Base-by-base conservation (phyloP, 805 yeast genomes). In the Metschnikowia chrysomelidarum region DNA sequence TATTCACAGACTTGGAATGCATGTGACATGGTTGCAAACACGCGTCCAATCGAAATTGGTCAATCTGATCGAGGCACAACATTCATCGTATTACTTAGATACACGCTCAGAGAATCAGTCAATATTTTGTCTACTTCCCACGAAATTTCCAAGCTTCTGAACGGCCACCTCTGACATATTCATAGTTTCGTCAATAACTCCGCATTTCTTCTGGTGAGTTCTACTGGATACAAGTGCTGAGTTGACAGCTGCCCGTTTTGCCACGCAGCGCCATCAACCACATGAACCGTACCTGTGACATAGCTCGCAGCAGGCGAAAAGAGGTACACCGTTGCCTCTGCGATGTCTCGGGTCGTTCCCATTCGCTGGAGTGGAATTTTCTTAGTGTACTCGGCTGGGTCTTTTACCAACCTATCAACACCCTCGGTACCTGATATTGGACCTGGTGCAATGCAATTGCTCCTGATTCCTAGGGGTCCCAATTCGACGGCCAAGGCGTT, bases 181-280 rank as follows among this genome's bases (percentile, higher is more conserved):
- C 24, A 46, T 10, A 46, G 46, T 35, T 46, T 48, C 12, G 36
- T 38, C 36, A 41, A 23, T 13, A 35, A 35, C 28, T 36, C 47
- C 27, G 43, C 48, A 41, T 41, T 41, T 20, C 41, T 40, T 38
- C 35, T 44, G 28, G 54, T 36, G 27, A 49, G 32, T 27, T 44
- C 47, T 11, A 61, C 68, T 1, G 72, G 71, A 36, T 67, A 66
- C 27, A 50, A 45, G 27, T 46, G 39, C 19, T 32, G 42, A 5
- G 46, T 46, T 5, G 40, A 24, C 38, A 40, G 43, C 38, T 27
- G 46, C 15, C 58, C 59, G 15, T 32, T 38, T 40, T 56, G 60
- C 60, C 60, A 56, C 13, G 51, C 30, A 13, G 50, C 60, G 9
- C 60, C 60, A 30, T 56, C 60, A 22, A 56, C 60, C 1, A 56